Percentiles rank a stretch among this genome's conserved stretches.
These are phyloP conservation scores for Prunus mira DNA, from an alignment of 306 rosid species.

Conservation along the genomic window DNA sequence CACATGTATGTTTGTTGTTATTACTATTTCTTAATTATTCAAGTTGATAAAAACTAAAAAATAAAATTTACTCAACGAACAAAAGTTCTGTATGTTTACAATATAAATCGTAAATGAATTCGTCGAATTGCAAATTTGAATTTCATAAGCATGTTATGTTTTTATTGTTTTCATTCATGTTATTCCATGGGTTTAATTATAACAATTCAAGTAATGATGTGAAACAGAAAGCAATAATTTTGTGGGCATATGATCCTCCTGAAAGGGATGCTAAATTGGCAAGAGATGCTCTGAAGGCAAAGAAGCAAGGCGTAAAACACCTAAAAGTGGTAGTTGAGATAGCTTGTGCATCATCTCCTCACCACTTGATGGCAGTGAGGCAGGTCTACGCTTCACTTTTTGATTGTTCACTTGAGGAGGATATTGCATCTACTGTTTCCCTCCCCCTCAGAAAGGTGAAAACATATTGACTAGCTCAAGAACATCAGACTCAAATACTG, in stretches of 20 bases:
- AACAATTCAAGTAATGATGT: constrained; percentile 11
- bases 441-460: constrained; percentile 71
- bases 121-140: background rate
- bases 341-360: constrained; percentile 83
- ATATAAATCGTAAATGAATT: background rate
- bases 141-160: background rate
- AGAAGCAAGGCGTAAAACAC: constrained; percentile 40
- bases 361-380: constrained; percentile 82
- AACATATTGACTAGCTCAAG: background rate
- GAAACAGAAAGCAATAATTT: constrained; percentile 69
- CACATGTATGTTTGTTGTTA: background rate
- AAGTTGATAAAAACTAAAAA: background rate
- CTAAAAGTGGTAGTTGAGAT: constrained; percentile 72
- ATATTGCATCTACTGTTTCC: constrained; percentile 53
- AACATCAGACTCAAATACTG: background rate
- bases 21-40: background rate
- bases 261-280: constrained; percentile 85
- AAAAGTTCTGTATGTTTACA: background rate
- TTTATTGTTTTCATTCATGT: background rate
- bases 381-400: constrained; percentile 64
- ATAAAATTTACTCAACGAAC: background rate
- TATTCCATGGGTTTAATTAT: background rate
- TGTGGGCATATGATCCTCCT: constrained; percentile 69
- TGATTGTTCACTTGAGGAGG: constrained; percentile 85
- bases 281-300: constrained; percentile 46